Percentiles rank a stretch among this genome's conserved stretches.
phyloP scores from a whole-genome alignment of 495 filamentous ascomycete species.

The Penicillium subrubescens region DNA sequence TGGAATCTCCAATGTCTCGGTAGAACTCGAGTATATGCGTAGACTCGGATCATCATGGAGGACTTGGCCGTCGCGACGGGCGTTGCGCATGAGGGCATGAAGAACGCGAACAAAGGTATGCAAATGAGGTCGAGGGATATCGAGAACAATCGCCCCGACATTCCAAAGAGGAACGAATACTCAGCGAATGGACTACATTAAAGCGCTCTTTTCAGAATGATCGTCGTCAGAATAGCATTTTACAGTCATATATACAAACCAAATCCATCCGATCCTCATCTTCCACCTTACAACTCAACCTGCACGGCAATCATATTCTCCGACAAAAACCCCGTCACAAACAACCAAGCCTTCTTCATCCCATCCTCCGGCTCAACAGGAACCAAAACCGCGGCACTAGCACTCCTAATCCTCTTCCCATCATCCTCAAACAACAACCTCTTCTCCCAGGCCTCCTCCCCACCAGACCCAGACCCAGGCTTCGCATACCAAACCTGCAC shows the following conservation, averaged over 20 bases:
- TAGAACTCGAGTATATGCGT: no score
- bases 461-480: conserved; percentile 11
- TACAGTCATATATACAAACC: no score
- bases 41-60: no score
- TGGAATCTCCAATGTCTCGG: no score
- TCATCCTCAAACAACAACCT: conserved; percentile 61
- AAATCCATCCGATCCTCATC: not conserved
- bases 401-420: conserved; percentile 50
- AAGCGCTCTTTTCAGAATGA: no score
- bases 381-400: conserved; percentile 56
- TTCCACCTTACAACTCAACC: conserved; percentile 47
- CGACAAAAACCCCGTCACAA: conserved; percentile 60
- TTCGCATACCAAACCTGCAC: conserved; percentile 52
- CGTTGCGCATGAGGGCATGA: not conserved
- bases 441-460: conserved; percentile 38
- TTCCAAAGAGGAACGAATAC: not conserved
- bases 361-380: conserved; percentile 42
- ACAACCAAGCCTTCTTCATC: conserved; percentile 56
- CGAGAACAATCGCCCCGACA: no score
- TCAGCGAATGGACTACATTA: not conserved
- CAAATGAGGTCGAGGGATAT: no score
- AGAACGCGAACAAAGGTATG: no score
- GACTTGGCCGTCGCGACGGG: no score
- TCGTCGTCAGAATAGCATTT: no score
- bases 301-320: conserved; percentile 54